Evolutionary conservation across 345 rosid genomes (phyloP).

Genomic region (Citrus australasica): DNA sequence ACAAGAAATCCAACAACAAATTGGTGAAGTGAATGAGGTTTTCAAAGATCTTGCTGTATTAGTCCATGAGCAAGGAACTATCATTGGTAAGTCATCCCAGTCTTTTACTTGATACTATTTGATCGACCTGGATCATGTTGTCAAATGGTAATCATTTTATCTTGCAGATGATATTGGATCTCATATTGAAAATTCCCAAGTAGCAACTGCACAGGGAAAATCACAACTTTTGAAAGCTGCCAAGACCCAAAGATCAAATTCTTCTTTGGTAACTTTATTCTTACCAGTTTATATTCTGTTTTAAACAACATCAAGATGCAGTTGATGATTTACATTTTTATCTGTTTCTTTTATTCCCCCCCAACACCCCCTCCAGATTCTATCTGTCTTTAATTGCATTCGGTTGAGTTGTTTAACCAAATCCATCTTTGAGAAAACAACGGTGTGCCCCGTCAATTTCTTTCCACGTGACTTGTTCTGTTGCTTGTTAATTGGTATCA

Average conservation of each 20-base stretch:
- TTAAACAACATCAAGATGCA: not conserved
- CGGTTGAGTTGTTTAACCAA: not conserved
- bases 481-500: not conserved
- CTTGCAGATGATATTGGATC: constrained; percentile 81
- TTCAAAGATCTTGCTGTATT: constrained; percentile 91
- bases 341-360: too few relatives aligned
- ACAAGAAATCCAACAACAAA: constrained; percentile 89
- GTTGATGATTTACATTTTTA: not conserved
- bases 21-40: constrained; percentile 93
- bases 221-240: constrained; percentile 80
- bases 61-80: constrained; percentile 92
- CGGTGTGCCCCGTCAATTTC: not conserved
- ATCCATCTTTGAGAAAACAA: not conserved
- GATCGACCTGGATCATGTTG: constrained; percentile 5
- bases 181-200: constrained; percentile 64
- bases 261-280: constrained; percentile 64
- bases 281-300: not conserved
- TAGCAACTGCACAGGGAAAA: constrained; percentile 75
- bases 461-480: not conserved
- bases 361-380: too few relatives aligned
- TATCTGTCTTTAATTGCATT: not conserved
- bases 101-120: not conserved
- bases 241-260: constrained; percentile 80
- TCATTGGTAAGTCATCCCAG: constrained; percentile 57
- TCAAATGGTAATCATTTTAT: not conserved